Evolutionary conservation across 208 protist genomes (phyloP), one percentile per base, ranked within the genome.

Genomic region (Crithidia brevicula): DNA sequence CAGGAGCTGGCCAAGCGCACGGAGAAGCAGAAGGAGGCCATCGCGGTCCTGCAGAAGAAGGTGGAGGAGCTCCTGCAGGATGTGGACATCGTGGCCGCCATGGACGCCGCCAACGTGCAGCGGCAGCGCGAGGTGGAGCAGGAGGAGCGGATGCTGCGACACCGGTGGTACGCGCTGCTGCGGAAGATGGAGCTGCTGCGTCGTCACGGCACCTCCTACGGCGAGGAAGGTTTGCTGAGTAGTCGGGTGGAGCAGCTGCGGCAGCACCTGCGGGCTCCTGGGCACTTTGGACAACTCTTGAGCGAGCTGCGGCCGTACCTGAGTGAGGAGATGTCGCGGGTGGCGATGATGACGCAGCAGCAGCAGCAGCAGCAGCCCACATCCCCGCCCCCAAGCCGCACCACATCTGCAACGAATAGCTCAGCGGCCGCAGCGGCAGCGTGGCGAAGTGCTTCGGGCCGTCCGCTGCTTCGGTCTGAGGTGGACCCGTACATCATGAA

Each of bases 1-100:
- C 85, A 90, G 75, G 89, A 91, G 68, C 73, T 94, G 45, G 53
- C 81, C 59, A 10, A 59, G 47, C 89, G 89, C 13, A 72, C 57
- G 25, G 75, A 81, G 45, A 82, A 82, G 75, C 89, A 94, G 74
- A 57, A 79, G 68, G 77, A 79, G 3, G 74, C 64, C 4, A 66
- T 90, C 2, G 47, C 56, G 40, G 51, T 68, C 10, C 73, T 86
- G 51, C 69, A 60, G 47, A 49, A 45, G 18, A 85, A 81, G 43
- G 70, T 79, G 67, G 67, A 80, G 11, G 67, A 71, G 36, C 54
- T 86, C 11, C 28, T 83, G 33, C 51, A 53, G 18, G 76, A 84
- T 43, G 53, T 87, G 11, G 73, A 83, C 30, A 33, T 58, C 28
- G 72, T 94, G 20, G 65, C 59, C 1, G 54, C 49, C 20, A 46